Conservation (phyloP, 2,329 filamentous ascomycete genomes). For the Trichophaea hybrida region DNA sequence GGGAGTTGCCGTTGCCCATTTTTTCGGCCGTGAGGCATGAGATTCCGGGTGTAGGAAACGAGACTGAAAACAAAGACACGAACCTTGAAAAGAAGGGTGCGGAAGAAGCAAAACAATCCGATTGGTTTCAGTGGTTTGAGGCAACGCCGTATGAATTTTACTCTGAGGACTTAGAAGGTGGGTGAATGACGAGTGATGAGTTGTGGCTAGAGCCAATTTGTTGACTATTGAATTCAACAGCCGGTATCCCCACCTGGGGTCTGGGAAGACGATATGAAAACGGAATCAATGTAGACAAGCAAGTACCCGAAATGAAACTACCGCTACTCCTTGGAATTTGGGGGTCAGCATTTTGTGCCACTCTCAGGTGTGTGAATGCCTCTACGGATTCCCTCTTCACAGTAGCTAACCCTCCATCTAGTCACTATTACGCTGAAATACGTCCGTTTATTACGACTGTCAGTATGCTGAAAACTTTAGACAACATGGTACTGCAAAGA, state of each 20-base stretch:
- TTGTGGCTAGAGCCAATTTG: constrained; percentile 26
- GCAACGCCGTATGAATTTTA: constrained; percentile 34
- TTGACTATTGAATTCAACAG: constrained; percentile 38
- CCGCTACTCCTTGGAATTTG: constrained; percentile 86
- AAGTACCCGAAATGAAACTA: constrained; percentile 69
- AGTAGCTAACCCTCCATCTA: constrained; percentile 29
- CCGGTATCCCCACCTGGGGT: constrained; percentile 90
- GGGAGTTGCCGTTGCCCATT: constrained; percentile 75
- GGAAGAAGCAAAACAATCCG: constrained; percentile 41
- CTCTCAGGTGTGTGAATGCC: constrained; percentile 36
- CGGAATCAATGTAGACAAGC: constrained; percentile 52
- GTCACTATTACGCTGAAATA: constrained; percentile 90
- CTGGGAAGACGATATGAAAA: constrained; percentile 68
- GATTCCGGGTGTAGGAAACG: constrained; percentile 53
- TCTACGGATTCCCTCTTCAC: too few species aligned
- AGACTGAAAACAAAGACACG: constrained; percentile 29
- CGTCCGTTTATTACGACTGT: constrained; percentile 65
- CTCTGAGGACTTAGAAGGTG: constrained; percentile 25
- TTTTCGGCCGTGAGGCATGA: constrained; percentile 94
- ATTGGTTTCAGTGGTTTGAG: constrained; percentile 98
- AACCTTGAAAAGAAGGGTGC: constrained; percentile 31
- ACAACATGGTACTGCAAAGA: constrained; percentile 66
- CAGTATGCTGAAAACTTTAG: constrained; percentile 59
- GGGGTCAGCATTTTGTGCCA: constrained; percentile 92
- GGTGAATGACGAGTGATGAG: background rate